Evolutionary conservation across 2,329 filamentous ascomycete species (phyloP), one percentile per base, ranked within the genome.

Genomic region (Cladosporium sp.): DNA sequence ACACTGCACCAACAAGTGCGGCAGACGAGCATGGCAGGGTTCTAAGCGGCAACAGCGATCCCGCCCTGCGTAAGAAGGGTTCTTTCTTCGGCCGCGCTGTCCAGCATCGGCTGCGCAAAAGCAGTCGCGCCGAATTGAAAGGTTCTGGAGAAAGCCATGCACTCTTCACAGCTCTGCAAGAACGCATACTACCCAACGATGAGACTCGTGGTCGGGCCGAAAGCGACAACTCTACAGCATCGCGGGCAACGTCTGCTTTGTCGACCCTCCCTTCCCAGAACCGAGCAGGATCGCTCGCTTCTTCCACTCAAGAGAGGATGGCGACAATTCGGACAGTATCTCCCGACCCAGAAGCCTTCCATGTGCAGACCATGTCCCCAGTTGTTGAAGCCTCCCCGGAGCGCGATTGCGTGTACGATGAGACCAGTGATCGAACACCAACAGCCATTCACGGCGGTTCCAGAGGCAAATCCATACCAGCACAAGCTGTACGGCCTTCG

Each of bases 131-230:
- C 15, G 61, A 69, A 55, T 57, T 64, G 35, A 64, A 57, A 62
- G 59, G 60, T 64, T 53, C 73, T 0, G 73, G 83, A 22, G 78
- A 86, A 57, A 84, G 82, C 58, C 78, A 84, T 37, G 78, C 80
- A 35, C 77, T 88, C 3, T 88, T 86, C 64, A 83, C 83, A 5
- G 85, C 84, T 1, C 72, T 89, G n/a, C 65, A 67, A 50, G 64
- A 64, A 39, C 67, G 66, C 7, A 82, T 88, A 72, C 81, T 81
- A 15, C 64, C 45, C 3, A 13, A 35, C 5, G 10, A 47, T 19
- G 40, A 55, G 3, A 9, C 4, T 17, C 9, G 24, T 15, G 34
- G 32, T 4, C 45, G n/a, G 2, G 20, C 15, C 20, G 52, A 36
- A 19, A 45, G 22, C 22, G 34, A 10, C 37, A 20, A 17, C 24